phyloP scores from a whole-genome alignment of 768 basidiomycete species.

The Saitozyma sp. region DNA sequence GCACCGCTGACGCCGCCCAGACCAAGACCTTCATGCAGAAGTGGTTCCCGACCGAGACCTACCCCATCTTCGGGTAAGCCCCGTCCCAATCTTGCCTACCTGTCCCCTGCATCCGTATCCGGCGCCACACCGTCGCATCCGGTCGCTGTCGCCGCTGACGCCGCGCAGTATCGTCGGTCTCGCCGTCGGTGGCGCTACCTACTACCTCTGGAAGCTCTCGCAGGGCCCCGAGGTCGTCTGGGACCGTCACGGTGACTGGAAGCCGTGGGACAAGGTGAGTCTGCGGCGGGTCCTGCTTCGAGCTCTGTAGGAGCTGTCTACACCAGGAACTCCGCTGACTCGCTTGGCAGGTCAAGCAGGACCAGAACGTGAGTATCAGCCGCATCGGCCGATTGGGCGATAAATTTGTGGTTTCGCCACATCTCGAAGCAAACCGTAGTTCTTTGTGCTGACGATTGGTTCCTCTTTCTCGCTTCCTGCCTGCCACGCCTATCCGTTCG shows the following conservation, averaged over 20 bases:
- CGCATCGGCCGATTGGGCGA: no score
- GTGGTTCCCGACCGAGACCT: constrained; percentile 73
- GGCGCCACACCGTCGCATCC: not conserved
- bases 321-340: not conserved
- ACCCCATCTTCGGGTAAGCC: constrained; percentile 32
- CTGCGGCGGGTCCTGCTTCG: constrained; percentile 47
- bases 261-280: constrained; percentile 82
- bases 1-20: not conserved
- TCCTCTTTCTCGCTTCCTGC: not conserved
- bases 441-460: not conserved
- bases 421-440: not conserved
- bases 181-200: constrained; percentile 61
- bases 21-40: constrained; percentile 46
- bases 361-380: constrained; percentile 57
- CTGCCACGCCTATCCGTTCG: not conserved
- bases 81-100: constrained; percentile 45
- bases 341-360: constrained; percentile 29
- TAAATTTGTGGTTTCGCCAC: not conserved
- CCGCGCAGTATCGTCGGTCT: constrained; percentile 48
- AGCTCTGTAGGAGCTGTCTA: not conserved
- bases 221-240: constrained; percentile 59
- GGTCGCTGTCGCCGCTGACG: constrained; percentile 39
- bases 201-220: constrained; percentile 67
- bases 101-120: constrained; percentile 58
- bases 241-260: constrained; percentile 70